phyloP scores from a whole-genome alignment of 2,329 filamentous ascomycete genomes.

The Tolypocladium cylindrosporum region DNA sequence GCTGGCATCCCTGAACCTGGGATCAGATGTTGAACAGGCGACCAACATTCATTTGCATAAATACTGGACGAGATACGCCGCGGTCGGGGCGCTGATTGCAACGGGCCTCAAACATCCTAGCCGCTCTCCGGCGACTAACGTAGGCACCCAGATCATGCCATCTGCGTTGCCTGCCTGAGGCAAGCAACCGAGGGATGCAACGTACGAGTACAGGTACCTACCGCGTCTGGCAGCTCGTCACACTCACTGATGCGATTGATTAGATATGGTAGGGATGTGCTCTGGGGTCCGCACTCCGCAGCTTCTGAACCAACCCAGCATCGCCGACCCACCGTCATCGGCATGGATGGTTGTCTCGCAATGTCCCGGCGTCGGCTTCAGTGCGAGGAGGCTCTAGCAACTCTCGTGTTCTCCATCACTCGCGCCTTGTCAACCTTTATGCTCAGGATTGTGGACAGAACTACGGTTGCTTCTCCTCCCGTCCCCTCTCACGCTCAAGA shows the following conservation, averaged over 20 bases:
- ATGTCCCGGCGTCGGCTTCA: neutral
- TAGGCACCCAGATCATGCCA: neutral
- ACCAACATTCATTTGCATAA: neutral
- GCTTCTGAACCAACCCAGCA: neutral
- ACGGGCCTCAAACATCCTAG: neutral
- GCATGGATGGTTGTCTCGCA: neutral
- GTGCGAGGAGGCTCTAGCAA: neutral
- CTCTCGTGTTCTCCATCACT: no score
- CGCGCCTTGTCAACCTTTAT: neutral
- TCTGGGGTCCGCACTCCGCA: neutral
- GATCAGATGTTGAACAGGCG: neutral
- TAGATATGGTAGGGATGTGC: neutral
- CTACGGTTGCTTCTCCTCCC: neutral
- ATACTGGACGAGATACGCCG: neutral
- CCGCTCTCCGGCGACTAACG: neutral
- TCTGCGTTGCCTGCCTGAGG: neutral
- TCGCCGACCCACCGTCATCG: neutral
- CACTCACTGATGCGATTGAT: slow-evolving; percentile 1
- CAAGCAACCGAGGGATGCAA: neutral
- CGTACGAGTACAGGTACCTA: neutral
- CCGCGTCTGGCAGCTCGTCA: neutral
- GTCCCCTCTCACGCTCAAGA: neutral
- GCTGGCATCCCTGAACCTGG: neutral
- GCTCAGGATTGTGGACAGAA: neutral
- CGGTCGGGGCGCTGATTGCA: neutral